A percentile compares a stretch with the other conserved stretches of the same genome.
Conservation (phyloP, 352 stramenopile genomes). For the Globisporangium emineosum region DNA sequence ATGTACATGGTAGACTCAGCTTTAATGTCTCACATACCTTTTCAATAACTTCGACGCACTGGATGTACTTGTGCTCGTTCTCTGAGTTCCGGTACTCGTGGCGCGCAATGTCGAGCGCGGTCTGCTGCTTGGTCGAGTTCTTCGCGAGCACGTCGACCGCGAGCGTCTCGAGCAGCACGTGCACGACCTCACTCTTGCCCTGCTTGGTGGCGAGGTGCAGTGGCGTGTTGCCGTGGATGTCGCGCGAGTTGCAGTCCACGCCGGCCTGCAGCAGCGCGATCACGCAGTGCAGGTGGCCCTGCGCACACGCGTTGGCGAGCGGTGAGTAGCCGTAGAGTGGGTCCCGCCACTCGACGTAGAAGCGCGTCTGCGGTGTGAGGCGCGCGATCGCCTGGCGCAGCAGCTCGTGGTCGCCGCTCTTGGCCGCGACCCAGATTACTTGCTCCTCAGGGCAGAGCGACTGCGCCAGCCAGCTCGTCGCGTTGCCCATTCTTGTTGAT, state of each 20-base stretch:
- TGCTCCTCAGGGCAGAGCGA: constrained; percentile 73
- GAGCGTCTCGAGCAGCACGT: constrained; percentile 50
- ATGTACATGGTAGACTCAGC: not conserved
- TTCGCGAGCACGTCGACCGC: constrained; percentile 51
- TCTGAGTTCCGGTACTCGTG: constrained; percentile 46
- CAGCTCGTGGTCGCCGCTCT: constrained; percentile 54
- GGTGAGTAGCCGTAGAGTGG: constrained; percentile 60
- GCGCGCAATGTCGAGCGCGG: constrained; percentile 66
- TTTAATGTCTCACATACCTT: constrained; percentile 35
- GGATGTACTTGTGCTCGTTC: constrained; percentile 37
- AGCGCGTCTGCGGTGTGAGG: constrained; percentile 54
- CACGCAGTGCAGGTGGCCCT: constrained; percentile 65
- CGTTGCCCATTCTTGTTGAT: constrained; percentile 54
- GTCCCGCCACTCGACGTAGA: constrained; percentile 73
- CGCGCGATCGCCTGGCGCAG: constrained; percentile 47
- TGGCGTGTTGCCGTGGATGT: constrained; percentile 59
- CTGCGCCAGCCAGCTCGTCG: constrained; percentile 71
- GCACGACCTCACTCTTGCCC: constrained; percentile 70
- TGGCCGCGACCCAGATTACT: constrained; percentile 70
- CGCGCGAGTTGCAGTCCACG: constrained; percentile 54
- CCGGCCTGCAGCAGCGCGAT: constrained; percentile 48
- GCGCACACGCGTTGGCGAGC: constrained; percentile 52
- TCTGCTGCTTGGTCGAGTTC: constrained; percentile 52
- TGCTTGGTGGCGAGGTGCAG: constrained; percentile 59
- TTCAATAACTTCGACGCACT: constrained; percentile 78